Percentiles rank a stretch among this genome's conserved stretches.
Conservation (phyloP, 306 rosid genomes). For the Nissolia schottii region DNA sequence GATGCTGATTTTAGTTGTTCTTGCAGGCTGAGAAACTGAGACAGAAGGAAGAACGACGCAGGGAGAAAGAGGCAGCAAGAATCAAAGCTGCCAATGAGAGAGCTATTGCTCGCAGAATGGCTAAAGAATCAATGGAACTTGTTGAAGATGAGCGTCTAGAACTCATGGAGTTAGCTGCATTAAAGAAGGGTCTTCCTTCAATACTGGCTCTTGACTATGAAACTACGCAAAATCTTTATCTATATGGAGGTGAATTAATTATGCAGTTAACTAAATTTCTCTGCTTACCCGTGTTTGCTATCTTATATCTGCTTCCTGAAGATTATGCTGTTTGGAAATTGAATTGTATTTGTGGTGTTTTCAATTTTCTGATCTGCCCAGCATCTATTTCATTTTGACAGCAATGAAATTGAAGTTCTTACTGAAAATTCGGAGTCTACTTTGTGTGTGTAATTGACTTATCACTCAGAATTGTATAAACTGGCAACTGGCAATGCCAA, state of each 20-base stretch:
- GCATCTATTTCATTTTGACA: background rate
- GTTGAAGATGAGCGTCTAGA: conserved; percentile 77
- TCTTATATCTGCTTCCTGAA: background rate
- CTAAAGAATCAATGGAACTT: conserved; percentile 64
- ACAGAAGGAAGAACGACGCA: conserved; percentile 66
- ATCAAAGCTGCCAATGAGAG: conserved; percentile 69
- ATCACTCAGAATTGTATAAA: background rate
- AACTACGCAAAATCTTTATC: conserved; percentile 57
- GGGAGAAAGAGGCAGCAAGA: conserved; percentile 70
- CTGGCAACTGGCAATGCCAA: no score
- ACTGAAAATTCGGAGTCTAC: no score
- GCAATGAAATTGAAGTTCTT: background rate
- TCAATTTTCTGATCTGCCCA: background rate
- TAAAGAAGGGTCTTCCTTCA: conserved; percentile 60
- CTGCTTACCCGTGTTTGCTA: background rate
- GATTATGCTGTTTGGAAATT: background rate
- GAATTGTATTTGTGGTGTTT: background rate
- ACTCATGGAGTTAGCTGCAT: conserved; percentile 73
- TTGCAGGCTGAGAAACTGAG: conserved; percentile 60
- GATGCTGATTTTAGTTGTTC: conserved; percentile 13
- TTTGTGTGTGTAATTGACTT: background rate
- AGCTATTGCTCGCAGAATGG: conserved; percentile 65
- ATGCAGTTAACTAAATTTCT: background rate
- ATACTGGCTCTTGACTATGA: conserved; percentile 59
- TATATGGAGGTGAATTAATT: conserved; percentile 46